Percentiles rank a stretch among this genome's conserved stretches.
Conservation (phyloP, 176 grass and related monocot species). For the Carex scoparia region DNA sequence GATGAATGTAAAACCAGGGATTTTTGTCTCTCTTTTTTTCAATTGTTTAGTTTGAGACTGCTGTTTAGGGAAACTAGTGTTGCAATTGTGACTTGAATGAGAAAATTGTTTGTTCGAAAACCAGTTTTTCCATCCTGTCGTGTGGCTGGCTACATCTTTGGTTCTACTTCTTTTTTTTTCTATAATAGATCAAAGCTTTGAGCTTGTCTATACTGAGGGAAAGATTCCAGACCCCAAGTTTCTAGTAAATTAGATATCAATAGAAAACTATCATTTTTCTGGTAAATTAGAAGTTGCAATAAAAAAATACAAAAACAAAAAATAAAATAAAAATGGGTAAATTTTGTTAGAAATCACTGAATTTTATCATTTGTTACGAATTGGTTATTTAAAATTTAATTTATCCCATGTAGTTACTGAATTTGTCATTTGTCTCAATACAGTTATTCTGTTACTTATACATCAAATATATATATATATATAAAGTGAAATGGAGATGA, state of each 20-base stretch:
- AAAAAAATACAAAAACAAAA: background rate
- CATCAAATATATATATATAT: no score
- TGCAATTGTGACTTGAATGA: slow-evolving; percentile 25
- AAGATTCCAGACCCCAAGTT: background rate
- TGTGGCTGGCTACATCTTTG: background rate
- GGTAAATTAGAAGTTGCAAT: background rate
- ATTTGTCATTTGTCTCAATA: no score
- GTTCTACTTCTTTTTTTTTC: background rate
- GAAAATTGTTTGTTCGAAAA: slow-evolving; percentile 7
- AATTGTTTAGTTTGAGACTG: background rate
- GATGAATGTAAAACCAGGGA: slow-evolving; percentile 24
- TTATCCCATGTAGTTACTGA: no score
- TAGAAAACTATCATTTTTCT: background rate
- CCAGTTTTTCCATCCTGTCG: background rate
- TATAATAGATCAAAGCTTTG: background rate
- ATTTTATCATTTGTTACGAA: no score
- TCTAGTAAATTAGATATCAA: background rate
- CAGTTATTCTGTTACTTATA: no score
- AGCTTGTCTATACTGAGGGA: background rate
- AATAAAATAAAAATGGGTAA: no score
- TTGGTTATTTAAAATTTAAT: no score
- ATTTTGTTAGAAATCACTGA: no score
- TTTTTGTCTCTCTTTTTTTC: background rate
- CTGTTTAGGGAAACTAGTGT: slow-evolving; percentile 14
- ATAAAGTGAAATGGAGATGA: no score